These are phyloP conservation scores for Avena atlantica DNA, from an alignment of 176 grass and related monocot species.

Conservation along the genomic window DNA sequence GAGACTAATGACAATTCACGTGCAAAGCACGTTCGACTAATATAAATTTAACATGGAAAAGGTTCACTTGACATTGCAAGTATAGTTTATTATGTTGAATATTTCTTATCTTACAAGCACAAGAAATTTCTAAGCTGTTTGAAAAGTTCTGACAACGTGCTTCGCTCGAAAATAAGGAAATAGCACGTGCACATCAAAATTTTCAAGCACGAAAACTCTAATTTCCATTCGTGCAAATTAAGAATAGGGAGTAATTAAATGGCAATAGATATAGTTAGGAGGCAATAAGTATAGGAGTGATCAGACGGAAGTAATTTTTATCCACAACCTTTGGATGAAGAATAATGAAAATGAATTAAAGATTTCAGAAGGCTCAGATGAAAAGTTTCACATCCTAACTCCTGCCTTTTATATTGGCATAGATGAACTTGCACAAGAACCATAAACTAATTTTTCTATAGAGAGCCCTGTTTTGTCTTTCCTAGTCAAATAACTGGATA, in stretches of 20 bases:
- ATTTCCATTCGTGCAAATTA: background rate
- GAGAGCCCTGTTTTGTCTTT: conserved; percentile 9
- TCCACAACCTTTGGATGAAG: background rate
- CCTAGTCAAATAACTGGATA: background rate
- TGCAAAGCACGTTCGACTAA: background rate
- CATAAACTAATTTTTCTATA: conserved; percentile 20
- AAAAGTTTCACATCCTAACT: background rate
- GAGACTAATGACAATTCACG: background rate
- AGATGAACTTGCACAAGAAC: conserved; percentile 13
- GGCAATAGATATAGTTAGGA: background rate
- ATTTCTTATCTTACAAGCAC: background rate
- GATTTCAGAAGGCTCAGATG: conserved; percentile 6
- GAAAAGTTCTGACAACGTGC: background rate
- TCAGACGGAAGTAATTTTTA: background rate
- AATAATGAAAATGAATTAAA: conserved; percentile 2
- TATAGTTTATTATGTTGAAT: background rate
- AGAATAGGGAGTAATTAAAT: background rate
- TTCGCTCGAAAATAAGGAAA: background rate
- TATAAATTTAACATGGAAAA: background rate
- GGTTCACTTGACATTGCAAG: background rate
- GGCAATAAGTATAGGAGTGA: background rate
- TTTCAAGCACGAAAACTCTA: background rate
- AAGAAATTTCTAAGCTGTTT: background rate
- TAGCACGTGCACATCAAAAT: background rate
- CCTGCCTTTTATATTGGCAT: background rate